These are phyloP conservation scores for Clarireedia monteithiana DNA, from an alignment of 2,329 filamentous ascomycete species.

Conservation along the genomic window DNA sequence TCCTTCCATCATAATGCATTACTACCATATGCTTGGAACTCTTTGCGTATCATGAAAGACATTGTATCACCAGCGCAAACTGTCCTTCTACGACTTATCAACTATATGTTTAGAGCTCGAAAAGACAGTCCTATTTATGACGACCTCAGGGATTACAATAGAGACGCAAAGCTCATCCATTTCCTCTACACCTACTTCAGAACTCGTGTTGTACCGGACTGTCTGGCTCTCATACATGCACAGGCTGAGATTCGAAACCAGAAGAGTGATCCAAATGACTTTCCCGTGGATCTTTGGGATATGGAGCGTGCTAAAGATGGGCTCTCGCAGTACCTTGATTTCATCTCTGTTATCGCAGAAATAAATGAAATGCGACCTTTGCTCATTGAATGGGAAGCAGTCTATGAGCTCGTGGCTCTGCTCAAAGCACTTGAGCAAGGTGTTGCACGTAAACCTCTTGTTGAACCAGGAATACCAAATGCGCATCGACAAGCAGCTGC, in stretches of 20 bases:
- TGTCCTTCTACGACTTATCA: constrained; percentile 83
- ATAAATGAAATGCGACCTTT: constrained; percentile 75
- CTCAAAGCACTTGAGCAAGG: constrained; percentile 82
- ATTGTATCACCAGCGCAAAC: constrained; percentile 94
- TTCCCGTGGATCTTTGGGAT: constrained; percentile 92
- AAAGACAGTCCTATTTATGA: constrained; percentile 35
- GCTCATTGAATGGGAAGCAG: constrained; percentile 85
- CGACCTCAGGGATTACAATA: constrained; percentile 45
- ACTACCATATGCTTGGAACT: constrained; percentile 87
- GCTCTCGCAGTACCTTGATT: constrained; percentile 88
- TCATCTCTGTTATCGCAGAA: constrained; percentile 83
- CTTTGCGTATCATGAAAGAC: constrained; percentile 85
- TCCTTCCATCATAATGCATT: constrained; percentile 83
- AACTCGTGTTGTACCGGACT: constrained; percentile 87
- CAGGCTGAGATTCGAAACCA: constrained; percentile 82
- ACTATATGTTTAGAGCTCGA: constrained; percentile 71
- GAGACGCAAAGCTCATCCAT: constrained; percentile 61
- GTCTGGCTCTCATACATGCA: constrained; percentile 86
- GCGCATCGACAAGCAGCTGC: constrained; percentile 28
- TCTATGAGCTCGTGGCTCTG: constrained; percentile 80
- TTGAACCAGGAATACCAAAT: constrained; percentile 33
- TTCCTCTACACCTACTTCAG: constrained; percentile 92
- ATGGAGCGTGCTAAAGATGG: constrained; percentile 97
- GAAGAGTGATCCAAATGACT: constrained; percentile 71
- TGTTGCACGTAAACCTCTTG: constrained; percentile 73